A percentile compares a stretch with the other conserved stretches of the same genome.
phyloP scores from a whole-genome alignment of 2,329 filamentous ascomycete species.

The Colletotrichum liaoningense region DNA sequence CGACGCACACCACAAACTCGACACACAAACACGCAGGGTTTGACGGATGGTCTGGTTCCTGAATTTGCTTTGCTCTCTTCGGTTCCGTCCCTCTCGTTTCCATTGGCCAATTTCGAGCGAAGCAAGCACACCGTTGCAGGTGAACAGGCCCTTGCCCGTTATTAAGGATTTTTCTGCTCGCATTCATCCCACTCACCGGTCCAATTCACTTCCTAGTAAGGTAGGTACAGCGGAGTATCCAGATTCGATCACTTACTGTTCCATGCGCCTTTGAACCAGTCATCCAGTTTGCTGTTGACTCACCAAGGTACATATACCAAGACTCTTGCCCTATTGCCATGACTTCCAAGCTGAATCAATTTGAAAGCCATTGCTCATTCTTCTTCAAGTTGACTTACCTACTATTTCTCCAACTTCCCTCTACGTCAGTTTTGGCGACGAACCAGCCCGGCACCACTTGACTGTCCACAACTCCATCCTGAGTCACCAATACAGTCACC shows the following conservation, averaged over 20 bases:
- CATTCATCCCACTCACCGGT: conserved; percentile 25
- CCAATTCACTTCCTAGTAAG: neutral
- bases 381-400: neutral
- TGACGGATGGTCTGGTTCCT: conserved; percentile 31
- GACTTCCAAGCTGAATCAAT: neutral
- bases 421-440: neutral
- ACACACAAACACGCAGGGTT: neutral
- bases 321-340: too few relatives aligned
- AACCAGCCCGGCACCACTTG: neutral
- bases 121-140: conserved; percentile 6
- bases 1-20: neutral
- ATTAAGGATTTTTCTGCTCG: conserved; percentile 21
- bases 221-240: conserved; percentile 7
- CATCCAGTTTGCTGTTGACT: conserved; percentile 18
- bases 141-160: conserved; percentile 11
- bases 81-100: neutral
- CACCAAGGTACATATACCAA: neutral
- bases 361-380: neutral
- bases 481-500: neutral
- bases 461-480: neutral
- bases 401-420: neutral
- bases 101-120: conserved; percentile 22
- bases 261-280: conserved; percentile 3
- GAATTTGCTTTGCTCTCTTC: conserved; percentile 12
- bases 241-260: conserved; percentile 28